Conservation (phyloP, 495 filamentous ascomycete species). For the Aspergillus coremiiformis region DNA sequence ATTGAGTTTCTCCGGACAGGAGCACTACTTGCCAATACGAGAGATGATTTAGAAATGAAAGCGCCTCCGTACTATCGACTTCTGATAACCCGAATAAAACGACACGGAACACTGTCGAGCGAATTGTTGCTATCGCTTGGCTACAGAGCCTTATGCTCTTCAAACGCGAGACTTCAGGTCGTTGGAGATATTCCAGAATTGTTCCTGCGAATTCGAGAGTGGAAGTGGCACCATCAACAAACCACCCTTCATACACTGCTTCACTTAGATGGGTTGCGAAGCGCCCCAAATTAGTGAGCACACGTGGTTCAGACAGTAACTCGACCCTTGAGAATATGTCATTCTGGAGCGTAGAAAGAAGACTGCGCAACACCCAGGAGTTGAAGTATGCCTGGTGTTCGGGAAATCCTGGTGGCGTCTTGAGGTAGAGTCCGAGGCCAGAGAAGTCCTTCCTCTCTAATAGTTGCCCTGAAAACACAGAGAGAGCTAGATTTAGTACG, state of each 20-base stretch:
- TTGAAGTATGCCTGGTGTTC: slow-evolving; percentile 94
- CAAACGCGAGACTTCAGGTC: slow-evolving; percentile 67
- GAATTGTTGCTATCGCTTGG: slow-evolving; percentile 66
- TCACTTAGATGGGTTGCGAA: slow-evolving; percentile 75
- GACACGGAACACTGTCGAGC: slow-evolving; percentile 65
- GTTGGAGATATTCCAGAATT: slow-evolving; percentile 79
- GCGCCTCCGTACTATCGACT: slow-evolving; percentile 58
- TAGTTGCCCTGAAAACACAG: slow-evolving; percentile 75
- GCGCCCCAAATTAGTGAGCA: slow-evolving; percentile 77
- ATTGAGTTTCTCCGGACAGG: slow-evolving; percentile 66
- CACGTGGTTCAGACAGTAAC: slow-evolving; percentile 68
- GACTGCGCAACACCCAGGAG: slow-evolving; percentile 74
- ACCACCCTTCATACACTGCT: slow-evolving; percentile 92
- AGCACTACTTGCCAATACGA: slow-evolving; percentile 93
- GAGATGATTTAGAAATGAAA: slow-evolving; percentile 70
- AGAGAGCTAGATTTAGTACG: slow-evolving; percentile 65
- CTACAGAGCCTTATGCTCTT: slow-evolving; percentile 87
- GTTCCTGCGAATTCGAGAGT: slow-evolving; percentile 83
- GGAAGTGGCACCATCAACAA: slow-evolving; percentile 67
- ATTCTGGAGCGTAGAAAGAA: slow-evolving; percentile 62
- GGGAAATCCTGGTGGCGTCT: slow-evolving; percentile 82
- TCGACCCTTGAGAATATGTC: slow-evolving; percentile 62
- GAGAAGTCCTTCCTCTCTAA: slow-evolving; percentile 80
- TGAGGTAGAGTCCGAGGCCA: slow-evolving; percentile 81
- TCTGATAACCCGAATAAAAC: slow-evolving; percentile 77